These are phyloP conservation scores for Basipetospora chlamydospora DNA, from an alignment of 2,329 filamentous ascomycete genomes.

Conservation along the genomic window DNA sequence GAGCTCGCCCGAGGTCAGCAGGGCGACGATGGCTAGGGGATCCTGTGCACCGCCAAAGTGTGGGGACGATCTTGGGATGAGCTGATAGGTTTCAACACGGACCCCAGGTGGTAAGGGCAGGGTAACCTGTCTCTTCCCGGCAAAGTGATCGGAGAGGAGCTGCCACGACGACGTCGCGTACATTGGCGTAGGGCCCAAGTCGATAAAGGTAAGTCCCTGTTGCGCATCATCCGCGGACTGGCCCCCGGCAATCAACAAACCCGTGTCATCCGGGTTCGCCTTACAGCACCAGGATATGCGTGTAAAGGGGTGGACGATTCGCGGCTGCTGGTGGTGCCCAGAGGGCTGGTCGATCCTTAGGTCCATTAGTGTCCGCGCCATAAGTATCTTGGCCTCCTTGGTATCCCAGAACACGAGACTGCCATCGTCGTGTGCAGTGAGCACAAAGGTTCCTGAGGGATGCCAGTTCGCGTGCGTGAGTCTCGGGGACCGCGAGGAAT, in stretches of 20 bases:
- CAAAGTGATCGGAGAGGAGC: constrained; percentile 61
- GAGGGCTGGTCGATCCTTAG: constrained; percentile 57
- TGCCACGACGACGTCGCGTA: constrained; percentile 92
- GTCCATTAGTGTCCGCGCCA: constrained; percentile 68
- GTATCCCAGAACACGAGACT: constrained; percentile 91
- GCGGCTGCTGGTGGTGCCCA: constrained; percentile 32
- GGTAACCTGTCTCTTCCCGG: constrained; percentile 56
- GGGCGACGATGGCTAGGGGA: constrained; percentile 67
- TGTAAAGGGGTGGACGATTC: constrained; percentile 58
- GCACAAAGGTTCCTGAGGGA: constrained; percentile 77
- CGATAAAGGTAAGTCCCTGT: constrained; percentile 76
- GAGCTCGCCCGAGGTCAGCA: constrained; percentile 76
- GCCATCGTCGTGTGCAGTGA: constrained; percentile 80
- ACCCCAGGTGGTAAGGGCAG: constrained; percentile 65
- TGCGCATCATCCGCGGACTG: constrained; percentile 49
- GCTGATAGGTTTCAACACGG: constrained; percentile 64
- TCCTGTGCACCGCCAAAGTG: constrained; percentile 82
- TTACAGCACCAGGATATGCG: constrained; percentile 89
- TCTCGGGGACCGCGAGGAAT: constrained; percentile 52
- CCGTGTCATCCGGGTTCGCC: constrained; percentile 84
- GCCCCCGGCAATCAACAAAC: constrained; percentile 73
- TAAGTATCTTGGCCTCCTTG: constrained; percentile 71
- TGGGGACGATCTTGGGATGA: constrained; percentile 70
- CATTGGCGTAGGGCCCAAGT: constrained; percentile 75
- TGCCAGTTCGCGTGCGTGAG: constrained; percentile 85